These are phyloP conservation scores for Prosopis cineraria DNA, from an alignment of 306 rosid species.

Conservation along the genomic window DNA sequence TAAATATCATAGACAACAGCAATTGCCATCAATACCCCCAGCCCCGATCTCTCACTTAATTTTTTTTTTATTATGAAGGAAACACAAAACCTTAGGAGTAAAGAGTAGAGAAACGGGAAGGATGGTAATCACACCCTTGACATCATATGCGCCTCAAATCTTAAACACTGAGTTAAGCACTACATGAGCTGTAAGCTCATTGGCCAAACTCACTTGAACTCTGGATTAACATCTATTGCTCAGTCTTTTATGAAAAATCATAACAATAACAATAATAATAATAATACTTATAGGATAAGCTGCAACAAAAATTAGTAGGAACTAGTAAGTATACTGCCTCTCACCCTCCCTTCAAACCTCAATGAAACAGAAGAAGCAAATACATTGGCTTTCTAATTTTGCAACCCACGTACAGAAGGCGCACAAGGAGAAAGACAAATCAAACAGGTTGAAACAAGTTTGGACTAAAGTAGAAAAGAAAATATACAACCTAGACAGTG, in stretches of 20 bases:
- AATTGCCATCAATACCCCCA: background rate
- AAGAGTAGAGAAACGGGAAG: background rate
- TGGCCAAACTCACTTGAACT: background rate
- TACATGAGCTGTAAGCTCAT: background rate
- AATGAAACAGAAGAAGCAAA: constrained; percentile 12
- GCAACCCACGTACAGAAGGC: constrained; percentile 10
- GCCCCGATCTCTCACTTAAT: constrained; percentile 10
- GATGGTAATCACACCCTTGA: background rate
- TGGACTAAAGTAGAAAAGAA: background rate
- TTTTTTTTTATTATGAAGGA: background rate
- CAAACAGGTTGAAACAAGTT: background rate
- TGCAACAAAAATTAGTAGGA: constrained; percentile 10
- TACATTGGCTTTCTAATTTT: constrained; percentile 16
- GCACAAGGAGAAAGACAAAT: constrained; percentile 16
- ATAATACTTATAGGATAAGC: background rate
- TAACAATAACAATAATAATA: too few relatives aligned
- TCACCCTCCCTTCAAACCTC: constrained; percentile 10
- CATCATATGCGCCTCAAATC: background rate
- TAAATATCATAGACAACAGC: background rate
- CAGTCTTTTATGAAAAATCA: constrained; percentile 4
- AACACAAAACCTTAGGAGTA: background rate
- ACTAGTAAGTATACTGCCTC: background rate
- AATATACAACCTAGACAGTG: background rate
- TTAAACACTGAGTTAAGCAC: background rate
- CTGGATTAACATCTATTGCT: constrained; percentile 4